A percentile compares a stretch with the other conserved stretches of the same genome.
Evolutionary conservation across 352 stramenopile genomes (phyloP).

Genomic region (Phytophthora macrochlamydospora): DNA sequence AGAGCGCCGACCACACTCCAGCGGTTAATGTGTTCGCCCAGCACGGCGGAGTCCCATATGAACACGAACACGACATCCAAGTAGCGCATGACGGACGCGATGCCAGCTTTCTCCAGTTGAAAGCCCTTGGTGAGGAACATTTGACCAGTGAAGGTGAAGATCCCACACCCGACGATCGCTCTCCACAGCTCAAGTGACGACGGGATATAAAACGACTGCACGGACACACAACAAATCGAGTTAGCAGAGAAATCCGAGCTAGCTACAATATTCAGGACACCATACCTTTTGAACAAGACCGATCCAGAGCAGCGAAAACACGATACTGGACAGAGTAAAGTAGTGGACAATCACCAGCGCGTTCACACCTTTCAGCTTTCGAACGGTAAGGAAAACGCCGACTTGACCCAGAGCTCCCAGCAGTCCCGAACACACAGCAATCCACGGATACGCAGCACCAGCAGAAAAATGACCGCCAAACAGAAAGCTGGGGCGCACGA

Average conservation of each 20-base stretch:
- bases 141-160: slow-evolving; percentile 50
- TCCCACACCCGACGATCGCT: slow-evolving; percentile 37
- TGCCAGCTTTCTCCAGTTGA: slow-evolving; percentile 60
- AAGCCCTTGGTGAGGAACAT: slow-evolving; percentile 62
- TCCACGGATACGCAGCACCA: slow-evolving; percentile 11
- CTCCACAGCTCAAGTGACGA: slow-evolving; percentile 37
- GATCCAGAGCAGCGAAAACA: slow-evolving; percentile 37
- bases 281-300: slow-evolving; percentile 42
- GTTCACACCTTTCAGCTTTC: slow-evolving; percentile 43
- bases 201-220: slow-evolving; percentile 29
- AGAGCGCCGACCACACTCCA: slow-evolving; percentile 53
- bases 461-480: slow-evolving; percentile 35
- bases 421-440: slow-evolving; percentile 40
- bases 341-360: slow-evolving; percentile 56
- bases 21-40: slow-evolving; percentile 47
- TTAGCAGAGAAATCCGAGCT: not conserved
- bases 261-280: not conserved
- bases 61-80: slow-evolving; percentile 76
- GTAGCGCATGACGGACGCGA: slow-evolving; percentile 71
- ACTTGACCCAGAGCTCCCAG: slow-evolving; percentile 45
- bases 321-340: slow-evolving; percentile 45
- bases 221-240: not conserved
- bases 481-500: slow-evolving; percentile 43
- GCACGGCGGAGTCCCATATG: slow-evolving; percentile 57
- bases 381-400: slow-evolving; percentile 51